phyloP scores from a whole-genome alignment of 495 filamentous ascomycete genomes.

The Pseudotulostoma volvatum region DNA sequence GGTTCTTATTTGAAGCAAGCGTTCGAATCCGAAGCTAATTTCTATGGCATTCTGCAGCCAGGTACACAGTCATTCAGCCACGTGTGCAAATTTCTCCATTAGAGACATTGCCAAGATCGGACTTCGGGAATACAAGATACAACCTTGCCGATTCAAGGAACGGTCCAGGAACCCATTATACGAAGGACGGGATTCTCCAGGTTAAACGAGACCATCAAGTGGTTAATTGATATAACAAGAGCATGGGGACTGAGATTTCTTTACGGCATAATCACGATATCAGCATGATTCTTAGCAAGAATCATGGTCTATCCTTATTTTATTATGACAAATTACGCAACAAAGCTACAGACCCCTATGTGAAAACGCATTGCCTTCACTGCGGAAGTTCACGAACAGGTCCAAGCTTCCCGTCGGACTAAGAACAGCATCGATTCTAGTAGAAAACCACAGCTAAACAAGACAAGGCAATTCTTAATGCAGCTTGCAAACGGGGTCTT shows the following conservation, averaged over 20 bases:
- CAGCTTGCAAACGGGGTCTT: neutral
- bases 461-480: neutral
- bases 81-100: too few species aligned
- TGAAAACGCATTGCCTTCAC: neutral
- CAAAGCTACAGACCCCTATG: neutral
- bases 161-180: neutral
- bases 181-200: neutral
- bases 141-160: neutral
- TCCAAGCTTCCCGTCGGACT: neutral
- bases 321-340: neutral
- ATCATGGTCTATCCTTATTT: neutral
- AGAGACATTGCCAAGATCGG: too few species aligned
- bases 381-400: too few species aligned
- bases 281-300: neutral
- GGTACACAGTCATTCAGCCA: too few species aligned
- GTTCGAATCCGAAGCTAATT: too few species aligned
- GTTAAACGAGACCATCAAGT: neutral
- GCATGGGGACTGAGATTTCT: neutral
- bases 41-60: too few species aligned
- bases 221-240: neutral
- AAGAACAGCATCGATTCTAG: neutral
- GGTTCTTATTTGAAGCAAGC: too few species aligned
- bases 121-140: too few species aligned
- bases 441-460: neutral
- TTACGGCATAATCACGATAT: neutral